Base-by-base conservation (phyloP, 805 yeast genomes). In the Pichia paraexigua region DNA sequence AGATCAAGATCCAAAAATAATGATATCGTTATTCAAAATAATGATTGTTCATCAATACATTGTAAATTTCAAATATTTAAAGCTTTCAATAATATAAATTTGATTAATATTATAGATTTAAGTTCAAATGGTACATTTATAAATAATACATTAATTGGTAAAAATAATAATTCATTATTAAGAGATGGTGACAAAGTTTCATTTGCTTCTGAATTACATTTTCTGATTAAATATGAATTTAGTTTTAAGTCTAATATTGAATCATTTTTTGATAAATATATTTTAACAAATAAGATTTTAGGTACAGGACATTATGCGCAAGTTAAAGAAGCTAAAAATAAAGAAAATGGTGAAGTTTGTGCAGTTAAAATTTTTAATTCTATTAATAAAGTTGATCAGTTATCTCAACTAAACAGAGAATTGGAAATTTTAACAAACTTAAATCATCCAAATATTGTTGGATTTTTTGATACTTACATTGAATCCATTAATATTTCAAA, bases 221-320 rank as follows among this genome's bases (percentile, higher is more conserved):
- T 46, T 71, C 69, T 63, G 50, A 58, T 56, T 47, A 64, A 54
- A 40, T 65, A 61, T 45, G 52, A 48, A 11, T 46, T 46, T 58
- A 49, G 54, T 49, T 41, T 41, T 35, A 46, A 51, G 30, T 20
- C 46, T 18, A 43, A 53, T 45, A 54, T 64, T 24, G 12, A 40
- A 27, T 72, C 84, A 2, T 79, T 85, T 49, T 79, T 76, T 54
- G 86, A 83, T 59, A 75, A 76, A 51, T 79, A 78, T 58, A 70
- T 76, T 8, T 53, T 79, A 20, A 50, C 56, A 12, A 87, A 87
- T 0, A 73, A 71, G 50, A 79, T 82, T 56, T 66, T 86, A 22
- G 94, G 94, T 0, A 69, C 84, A 5, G 94, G 94, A 0, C 92
- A 86, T 65, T 86, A 86, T 60, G 92, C 94, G 0, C 80, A 80